A percentile compares a stretch with the other conserved stretches of the same genome.
These are phyloP conservation scores for Lachnellula suecica DNA, from an alignment of 2,329 filamentous ascomycete genomes.

Conservation along the genomic window DNA sequence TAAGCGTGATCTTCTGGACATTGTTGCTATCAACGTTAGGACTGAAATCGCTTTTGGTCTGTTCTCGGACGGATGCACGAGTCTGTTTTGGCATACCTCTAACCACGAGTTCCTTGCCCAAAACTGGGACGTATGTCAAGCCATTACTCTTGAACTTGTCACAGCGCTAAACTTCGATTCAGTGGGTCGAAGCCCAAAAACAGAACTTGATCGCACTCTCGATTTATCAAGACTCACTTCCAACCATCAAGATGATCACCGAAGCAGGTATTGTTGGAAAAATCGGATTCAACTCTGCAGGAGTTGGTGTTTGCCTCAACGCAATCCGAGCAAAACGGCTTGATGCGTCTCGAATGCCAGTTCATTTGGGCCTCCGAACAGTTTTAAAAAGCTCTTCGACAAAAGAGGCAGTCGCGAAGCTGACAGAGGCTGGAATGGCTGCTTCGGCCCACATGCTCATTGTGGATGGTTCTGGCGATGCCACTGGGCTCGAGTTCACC, in stretches of 20 bases:
- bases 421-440: conserved; percentile 48
- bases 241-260: conserved; percentile 17
- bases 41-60: conserved; percentile 52
- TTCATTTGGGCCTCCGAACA: conserved; percentile 51
- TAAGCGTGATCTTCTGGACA: conserved; percentile 39
- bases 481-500: conserved; percentile 48
- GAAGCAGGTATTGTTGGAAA: conserved; percentile 34
- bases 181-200: not conserved
- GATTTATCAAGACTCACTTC: conserved; percentile 8
- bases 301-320: conserved; percentile 55
- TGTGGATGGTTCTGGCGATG: conserved; percentile 44
- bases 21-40: conserved; percentile 50
- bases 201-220: conserved; percentile 12
- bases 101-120: conserved; percentile 25
- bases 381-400: conserved; percentile 46
- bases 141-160: not conserved
- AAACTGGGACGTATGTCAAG: conserved; percentile 30
- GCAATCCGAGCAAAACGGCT: conserved; percentile 51
- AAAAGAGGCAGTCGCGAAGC: conserved; percentile 42
- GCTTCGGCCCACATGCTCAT: conserved; percentile 52
- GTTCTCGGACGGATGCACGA: conserved; percentile 51
- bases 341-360: conserved; percentile 45
- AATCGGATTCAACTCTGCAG: conserved; percentile 52
- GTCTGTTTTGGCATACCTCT: conserved; percentile 38
- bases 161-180: not conserved